A percentile compares a stretch with the other conserved stretches of the same genome.
Evolutionary conservation across 1,284 basidiomycete species (phyloP).

Genomic region (Boletus sp.): DNA sequence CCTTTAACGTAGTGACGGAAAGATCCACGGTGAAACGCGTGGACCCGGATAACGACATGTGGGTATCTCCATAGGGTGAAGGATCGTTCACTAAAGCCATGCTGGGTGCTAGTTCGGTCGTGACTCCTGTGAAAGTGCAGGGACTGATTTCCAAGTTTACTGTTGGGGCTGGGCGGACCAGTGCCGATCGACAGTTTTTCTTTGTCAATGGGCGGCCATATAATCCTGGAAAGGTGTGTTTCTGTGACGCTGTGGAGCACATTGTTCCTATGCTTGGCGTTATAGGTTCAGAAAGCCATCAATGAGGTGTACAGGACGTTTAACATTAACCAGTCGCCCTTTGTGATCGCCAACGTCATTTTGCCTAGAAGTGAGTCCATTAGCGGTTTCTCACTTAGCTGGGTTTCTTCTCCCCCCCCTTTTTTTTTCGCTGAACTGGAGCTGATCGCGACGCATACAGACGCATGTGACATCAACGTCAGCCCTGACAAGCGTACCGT

Average conservation of each 20-base stretch:
- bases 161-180: conserved; percentile 65
- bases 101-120: conserved; percentile 14
- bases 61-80: neutral
- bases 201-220: conserved; percentile 94
- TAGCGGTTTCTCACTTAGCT: neutral
- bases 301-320: conserved; percentile 89
- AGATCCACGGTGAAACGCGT: conserved; percentile 38
- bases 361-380: conserved; percentile 64
- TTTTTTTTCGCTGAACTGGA: neutral
- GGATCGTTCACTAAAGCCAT: neutral
- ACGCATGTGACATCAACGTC: conserved; percentile 91
- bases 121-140: conserved; percentile 53
- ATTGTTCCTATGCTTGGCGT: neutral
- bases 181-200: conserved; percentile 88
- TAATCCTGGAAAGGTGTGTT: conserved; percentile 63
- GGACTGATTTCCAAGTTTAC: conserved; percentile 81
- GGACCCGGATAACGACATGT: conserved; percentile 19
- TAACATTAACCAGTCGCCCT: conserved; percentile 77
- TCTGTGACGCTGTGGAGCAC: neutral
- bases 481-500: conserved; percentile 96
- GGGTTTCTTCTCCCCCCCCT: too few species aligned
- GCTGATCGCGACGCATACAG: conserved; percentile 37
- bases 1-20: conserved; percentile 67
- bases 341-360: conserved; percentile 81
- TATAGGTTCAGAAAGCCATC: conserved; percentile 76